Base-by-base conservation (phyloP, 768 basidiomycete genomes). In the Leucogyrophana mollusca region DNA sequence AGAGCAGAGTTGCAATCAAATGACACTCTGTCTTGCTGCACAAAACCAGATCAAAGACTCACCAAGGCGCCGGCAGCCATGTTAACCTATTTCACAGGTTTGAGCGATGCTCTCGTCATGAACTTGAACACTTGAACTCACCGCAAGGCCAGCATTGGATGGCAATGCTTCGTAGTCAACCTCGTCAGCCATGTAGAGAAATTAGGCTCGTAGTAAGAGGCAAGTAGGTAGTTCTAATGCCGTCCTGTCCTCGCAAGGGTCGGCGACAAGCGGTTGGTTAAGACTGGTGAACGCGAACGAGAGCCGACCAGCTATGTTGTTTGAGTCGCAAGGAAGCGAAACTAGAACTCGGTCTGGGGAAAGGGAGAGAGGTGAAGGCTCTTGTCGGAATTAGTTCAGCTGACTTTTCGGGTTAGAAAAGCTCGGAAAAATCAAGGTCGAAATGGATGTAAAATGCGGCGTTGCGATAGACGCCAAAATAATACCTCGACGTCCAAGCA, bases 41-140 rank as follows among this genome's bases (percentile, higher is more conserved):
- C 46, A 43, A 33, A 17, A 16, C 27, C 20, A 41, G 37, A 46
- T 44, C 22, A 9, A 10, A 21, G 34, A 78, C 90, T 73, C 64
- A 94, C 94, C 66, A 98, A 72, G 42, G 94, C 94, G 51, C 96
- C 96, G 18, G 96, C 96, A 58, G 93, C 69, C 96, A 98, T 98
- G 69, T 94, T 94, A 50, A 96, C 91, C 89, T 90, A 50, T 41
- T 22, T 36, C 13, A 45, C 45, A 49, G 39, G 45, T 39, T 47
- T 62, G 47, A 40, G 44, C 34, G 47, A 56, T 45, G 38, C 42
- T 47, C 42, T 33, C 41, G 57, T 43, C 52, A 35, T 45, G 39
- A 45, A 42, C 5, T 22, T 41, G 30, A 37, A 40, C 39, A 38
- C 27, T 42, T 36, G 48, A 42, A 42, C 56, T 56, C 57, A 89